These are phyloP conservation scores for Solanum paucissectum DNA, from an alignment of 257 asterid genomes.

Conservation along the genomic window DNA sequence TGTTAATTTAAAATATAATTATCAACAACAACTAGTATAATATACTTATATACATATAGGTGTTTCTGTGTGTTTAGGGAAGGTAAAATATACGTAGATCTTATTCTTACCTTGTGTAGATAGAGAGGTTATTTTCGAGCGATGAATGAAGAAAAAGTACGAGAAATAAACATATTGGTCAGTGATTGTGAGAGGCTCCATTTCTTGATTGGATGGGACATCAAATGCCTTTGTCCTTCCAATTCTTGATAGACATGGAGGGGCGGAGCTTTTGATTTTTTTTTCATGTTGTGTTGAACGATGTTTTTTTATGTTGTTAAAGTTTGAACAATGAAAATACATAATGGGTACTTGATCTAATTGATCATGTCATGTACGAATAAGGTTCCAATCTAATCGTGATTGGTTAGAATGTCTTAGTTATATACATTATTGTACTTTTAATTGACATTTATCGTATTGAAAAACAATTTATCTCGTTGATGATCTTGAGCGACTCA, in stretches of 20 bases:
- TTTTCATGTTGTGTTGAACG: not conserved
- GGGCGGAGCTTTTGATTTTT: not conserved
- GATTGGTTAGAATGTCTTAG: not conserved
- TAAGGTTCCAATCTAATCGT: not conserved
- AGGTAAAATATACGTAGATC: fast-evolving
- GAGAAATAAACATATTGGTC: not conserved
- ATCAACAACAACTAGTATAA: not conserved
- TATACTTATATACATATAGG: too few species aligned
- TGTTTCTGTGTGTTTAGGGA: not conserved
- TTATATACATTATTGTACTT: too few species aligned
- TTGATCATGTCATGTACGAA: not conserved
- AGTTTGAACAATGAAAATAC: not conserved
- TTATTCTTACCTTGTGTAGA: fast-evolving
- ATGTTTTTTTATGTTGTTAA: not conserved
- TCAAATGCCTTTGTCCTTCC: not conserved
- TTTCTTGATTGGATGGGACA: not conserved
- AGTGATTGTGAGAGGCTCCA: not conserved
- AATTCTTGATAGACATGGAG: not conserved
- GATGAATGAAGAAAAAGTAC: not conserved
- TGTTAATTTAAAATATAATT: too few species aligned
- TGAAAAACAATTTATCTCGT: not conserved
- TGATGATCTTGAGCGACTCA: not conserved
- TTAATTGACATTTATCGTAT: too few species aligned
- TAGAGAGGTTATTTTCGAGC: fast-evolving
- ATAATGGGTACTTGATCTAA: not conserved